A percentile compares a stretch with the other conserved stretches of the same genome.
These are phyloP conservation scores for Solanum chaucha DNA, from an alignment of 257 asterid species.

Conservation along the genomic window DNA sequence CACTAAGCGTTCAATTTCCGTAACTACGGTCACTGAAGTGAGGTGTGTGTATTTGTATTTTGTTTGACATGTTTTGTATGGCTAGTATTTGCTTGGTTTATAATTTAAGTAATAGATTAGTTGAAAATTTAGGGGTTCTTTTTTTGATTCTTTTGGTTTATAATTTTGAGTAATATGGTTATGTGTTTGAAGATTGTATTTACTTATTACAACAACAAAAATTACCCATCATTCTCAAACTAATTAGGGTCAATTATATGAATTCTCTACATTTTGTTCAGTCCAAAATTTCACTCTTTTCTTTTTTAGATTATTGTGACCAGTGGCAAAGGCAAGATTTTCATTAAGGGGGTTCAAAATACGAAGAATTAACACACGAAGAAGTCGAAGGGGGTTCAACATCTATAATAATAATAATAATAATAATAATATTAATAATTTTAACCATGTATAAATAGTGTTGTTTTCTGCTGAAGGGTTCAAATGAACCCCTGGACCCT, in stretches of 20 bases:
- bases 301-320: neutral
- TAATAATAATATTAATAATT: too few species aligned
- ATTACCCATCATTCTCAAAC: neutral
- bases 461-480: neutral
- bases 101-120: neutral
- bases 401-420: too few species aligned
- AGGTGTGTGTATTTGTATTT: slow-evolving; percentile 32
- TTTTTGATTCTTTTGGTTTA: neutral
- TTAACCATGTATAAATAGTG: neutral
- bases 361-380: too few species aligned
- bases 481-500: neutral
- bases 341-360: neutral
- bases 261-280: neutral
- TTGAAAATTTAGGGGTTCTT: neutral
- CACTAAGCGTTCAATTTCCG: slow-evolving; percentile 54
- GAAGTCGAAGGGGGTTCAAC: too few species aligned
- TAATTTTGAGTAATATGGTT: neutral
- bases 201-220: neutral
- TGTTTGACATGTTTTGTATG: neutral
- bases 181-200: neutral
- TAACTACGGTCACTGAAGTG: slow-evolving; percentile 73
- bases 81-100: neutral
- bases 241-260: neutral
- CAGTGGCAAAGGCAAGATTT: neutral
- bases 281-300: neutral